A percentile compares a stretch with the other conserved stretches of the same genome.
Conservation (phyloP, 805 yeast genomes). For the Naumovozyma dairenensis region DNA sequence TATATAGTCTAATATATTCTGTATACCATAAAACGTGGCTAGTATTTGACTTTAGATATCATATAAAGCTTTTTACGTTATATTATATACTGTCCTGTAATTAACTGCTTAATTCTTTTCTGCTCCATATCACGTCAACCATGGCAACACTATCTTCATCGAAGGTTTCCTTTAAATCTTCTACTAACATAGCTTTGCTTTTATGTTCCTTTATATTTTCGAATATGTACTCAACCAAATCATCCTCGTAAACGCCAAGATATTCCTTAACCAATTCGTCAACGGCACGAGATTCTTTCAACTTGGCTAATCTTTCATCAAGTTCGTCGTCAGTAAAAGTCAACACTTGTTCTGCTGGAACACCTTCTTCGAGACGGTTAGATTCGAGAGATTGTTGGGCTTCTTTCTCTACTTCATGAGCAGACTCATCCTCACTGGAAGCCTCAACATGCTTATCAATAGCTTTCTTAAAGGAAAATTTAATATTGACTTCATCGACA, state of each 20-base stretch:
- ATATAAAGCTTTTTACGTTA: too few relatives aligned
- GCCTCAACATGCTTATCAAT: constrained; percentile 12
- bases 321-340: constrained; percentile 11
- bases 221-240: constrained; percentile 25
- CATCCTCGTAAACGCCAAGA: constrained; percentile 27
- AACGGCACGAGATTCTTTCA: constrained; percentile 15
- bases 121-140: constrained; percentile 23
- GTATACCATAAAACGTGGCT: too few relatives aligned
- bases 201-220: constrained; percentile 21
- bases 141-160: constrained; percentile 26
- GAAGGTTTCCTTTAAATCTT: constrained; percentile 26
- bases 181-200: constrained; percentile 14
- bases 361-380: too few relatives aligned
- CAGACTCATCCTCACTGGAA: constrained; percentile 1
- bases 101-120: constrained; percentile 9
- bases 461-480: constrained; percentile 18
- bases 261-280: constrained; percentile 26
- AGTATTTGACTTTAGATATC: too few relatives aligned
- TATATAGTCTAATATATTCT: too few relatives aligned
- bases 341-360: constrained; percentile 4
- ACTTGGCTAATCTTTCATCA: constrained; percentile 6
- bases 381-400: background rate
- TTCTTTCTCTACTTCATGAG: background rate
- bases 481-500: constrained; percentile 6
- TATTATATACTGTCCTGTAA: too few relatives aligned